These are phyloP conservation scores for Cephaloascus albidus DNA, from an alignment of 805 yeast species.

Conservation along the genomic window DNA sequence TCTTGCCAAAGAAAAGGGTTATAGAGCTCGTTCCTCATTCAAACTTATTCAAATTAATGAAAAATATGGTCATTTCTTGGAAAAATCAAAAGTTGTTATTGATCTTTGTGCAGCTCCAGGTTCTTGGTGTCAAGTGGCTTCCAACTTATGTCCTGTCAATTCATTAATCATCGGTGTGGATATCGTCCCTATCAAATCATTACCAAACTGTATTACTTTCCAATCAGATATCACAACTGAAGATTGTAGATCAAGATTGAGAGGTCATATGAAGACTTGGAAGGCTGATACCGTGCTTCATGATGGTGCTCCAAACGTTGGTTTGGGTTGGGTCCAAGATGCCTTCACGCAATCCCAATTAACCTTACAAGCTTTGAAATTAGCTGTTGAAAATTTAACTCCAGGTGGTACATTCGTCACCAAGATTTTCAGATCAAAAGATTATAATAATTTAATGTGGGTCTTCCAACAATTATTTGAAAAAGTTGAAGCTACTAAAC, in stretches of 20 bases:
- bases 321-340: constrained; percentile 99
- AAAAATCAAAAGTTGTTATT: constrained; percentile 89
- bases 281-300: constrained; percentile 96
- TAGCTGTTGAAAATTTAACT: constrained; percentile 86
- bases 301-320: constrained; percentile 99
- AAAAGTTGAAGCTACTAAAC: constrained; percentile 97
- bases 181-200: constrained; percentile 93
- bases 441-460: constrained; percentile 96
- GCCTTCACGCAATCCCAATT: constrained; percentile 97
- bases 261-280: constrained; percentile 98
- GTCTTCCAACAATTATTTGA: constrained; percentile 93
- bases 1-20: constrained; percentile 96
- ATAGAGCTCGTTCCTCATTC: constrained; percentile 97
- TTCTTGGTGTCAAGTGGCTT: constrained; percentile 99
- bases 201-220: constrained; percentile 89
- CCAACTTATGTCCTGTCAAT: constrained; percentile 84
- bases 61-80: constrained; percentile 91
- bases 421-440: constrained; percentile 96
- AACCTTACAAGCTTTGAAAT: constrained; percentile 83
- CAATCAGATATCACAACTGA: constrained; percentile 97
- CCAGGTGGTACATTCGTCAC: constrained; percentile 96
- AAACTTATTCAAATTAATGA: constrained; percentile 92
- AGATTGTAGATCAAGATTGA: constrained; percentile 87
- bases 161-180: constrained; percentile 97
- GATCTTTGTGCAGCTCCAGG: constrained; percentile 99